Conservation (phyloP, 1,284 basidiomycete genomes). For the Naganishia cerealis region DNA sequence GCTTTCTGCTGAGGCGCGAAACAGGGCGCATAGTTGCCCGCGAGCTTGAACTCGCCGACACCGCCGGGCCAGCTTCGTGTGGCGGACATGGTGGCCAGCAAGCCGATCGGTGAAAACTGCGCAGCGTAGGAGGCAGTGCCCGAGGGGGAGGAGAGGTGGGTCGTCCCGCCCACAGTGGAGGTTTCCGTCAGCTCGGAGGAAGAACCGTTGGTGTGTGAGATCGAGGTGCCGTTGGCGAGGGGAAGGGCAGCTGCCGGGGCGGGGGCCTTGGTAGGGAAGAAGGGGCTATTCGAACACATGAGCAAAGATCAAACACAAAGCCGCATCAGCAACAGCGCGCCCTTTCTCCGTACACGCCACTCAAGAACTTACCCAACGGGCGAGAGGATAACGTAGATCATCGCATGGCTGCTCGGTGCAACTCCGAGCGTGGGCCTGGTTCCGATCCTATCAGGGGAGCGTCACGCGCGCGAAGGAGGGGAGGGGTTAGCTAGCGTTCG, state of each 20-base stretch:
- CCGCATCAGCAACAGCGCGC: too few relatives aligned
- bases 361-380: slow-evolving; percentile 33
- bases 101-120: slow-evolving; percentile 63
- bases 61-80: slow-evolving; percentile 82
- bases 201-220: slow-evolving; percentile 33
- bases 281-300: slow-evolving; percentile 18
- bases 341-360: too few relatives aligned
- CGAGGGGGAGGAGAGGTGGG: slow-evolving; percentile 10
- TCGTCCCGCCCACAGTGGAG: slow-evolving; percentile 59
- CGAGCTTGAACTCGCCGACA: slow-evolving; percentile 65
- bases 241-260: slow-evolving; percentile 12
- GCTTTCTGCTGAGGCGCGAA: slow-evolving; percentile 68
- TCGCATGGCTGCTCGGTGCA: slow-evolving; percentile 66
- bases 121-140: slow-evolving; percentile 7
- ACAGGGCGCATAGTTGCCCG: slow-evolving; percentile 68
- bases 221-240: slow-evolving; percentile 14
- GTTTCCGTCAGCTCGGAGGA: slow-evolving; percentile 69
- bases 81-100: slow-evolving; percentile 67
- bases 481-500: background rate
- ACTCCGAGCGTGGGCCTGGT: slow-evolving; percentile 73
- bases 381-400: slow-evolving; percentile 65
- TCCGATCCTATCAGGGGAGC: slow-evolving; percentile 78
- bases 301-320: too few relatives aligned
- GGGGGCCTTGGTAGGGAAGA: slow-evolving; percentile 34
- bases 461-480: slow-evolving; percentile 54